Evolutionary conservation across 306 rosid species (phyloP).

Genomic region (Quercus engelmannii): DNA sequence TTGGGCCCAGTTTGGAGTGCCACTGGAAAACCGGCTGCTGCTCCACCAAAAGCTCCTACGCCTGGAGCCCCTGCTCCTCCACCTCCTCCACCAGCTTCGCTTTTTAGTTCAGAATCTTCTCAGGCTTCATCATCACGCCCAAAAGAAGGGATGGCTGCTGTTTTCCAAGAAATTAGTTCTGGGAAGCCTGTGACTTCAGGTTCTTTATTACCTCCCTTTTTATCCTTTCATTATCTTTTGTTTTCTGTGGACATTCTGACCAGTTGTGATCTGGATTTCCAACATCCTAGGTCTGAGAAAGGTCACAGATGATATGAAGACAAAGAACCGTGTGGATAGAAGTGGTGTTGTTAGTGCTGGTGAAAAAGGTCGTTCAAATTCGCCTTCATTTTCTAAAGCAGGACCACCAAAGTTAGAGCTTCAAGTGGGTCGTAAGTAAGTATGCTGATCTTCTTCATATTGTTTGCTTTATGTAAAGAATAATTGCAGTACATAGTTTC

Average conservation of each 20-base stretch:
- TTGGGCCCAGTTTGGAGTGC: conserved; percentile 90
- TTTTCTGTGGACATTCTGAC: conserved; percentile 5
- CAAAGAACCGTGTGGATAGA: conserved; percentile 85
- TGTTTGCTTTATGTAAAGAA: conserved; percentile 13
- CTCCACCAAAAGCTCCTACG: conserved; percentile 58
- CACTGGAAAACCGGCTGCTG: conserved; percentile 59
- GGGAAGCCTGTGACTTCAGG: conserved; percentile 77
- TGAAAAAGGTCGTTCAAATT: conserved; percentile 51
- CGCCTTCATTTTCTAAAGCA: conserved; percentile 55
- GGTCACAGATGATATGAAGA: conserved; percentile 90
- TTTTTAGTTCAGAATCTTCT: conserved; percentile 69
- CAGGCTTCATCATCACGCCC: conserved; percentile 84
- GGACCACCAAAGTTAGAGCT: conserved; percentile 95
- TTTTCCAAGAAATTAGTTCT: conserved; percentile 69
- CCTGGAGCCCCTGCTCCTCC: conserved; percentile 74
- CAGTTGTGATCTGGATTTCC: conserved; percentile 14
- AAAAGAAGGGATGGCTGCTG: conserved; percentile 90
- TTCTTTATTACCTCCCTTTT: conserved; percentile 17
- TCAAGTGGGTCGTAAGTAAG: conserved; percentile 99
- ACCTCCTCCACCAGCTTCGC: conserved; percentile 84
- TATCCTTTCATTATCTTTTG: neutral
- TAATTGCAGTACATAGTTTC: conserved; percentile 10
- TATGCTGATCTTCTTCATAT: conserved; percentile 10
- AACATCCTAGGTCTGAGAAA: conserved; percentile 67
- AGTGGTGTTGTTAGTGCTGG: conserved; percentile 58